Percentiles rank a stretch among this genome's conserved stretches.
phyloP scores from a whole-genome alignment of 129 eudicot genomes.

The Dittrichia graveolens region DNA sequence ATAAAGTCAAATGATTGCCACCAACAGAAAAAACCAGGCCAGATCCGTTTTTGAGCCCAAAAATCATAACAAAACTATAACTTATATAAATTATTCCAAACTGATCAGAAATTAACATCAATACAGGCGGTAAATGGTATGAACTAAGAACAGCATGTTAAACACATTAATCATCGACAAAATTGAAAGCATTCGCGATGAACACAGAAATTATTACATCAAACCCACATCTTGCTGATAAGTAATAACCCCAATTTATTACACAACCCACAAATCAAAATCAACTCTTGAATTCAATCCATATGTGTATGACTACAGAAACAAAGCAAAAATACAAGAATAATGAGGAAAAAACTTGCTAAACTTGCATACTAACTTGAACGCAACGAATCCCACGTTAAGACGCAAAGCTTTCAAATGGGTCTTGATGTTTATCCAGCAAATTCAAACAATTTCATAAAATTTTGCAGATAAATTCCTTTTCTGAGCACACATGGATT shows the following conservation, averaged over 20 bases:
- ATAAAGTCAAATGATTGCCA: not conserved
- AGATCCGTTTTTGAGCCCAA: constrained; percentile 34
- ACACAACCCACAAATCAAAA: constrained; percentile 11
- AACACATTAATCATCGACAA: not conserved
- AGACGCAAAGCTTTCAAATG: constrained; percentile 9
- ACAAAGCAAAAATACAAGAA: constrained; percentile 1
- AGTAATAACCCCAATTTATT: not conserved
- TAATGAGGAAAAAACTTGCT: constrained; percentile 1
- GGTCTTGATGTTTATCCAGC: constrained; percentile 24
- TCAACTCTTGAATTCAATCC: not conserved
- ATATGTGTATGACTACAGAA: constrained; percentile 12
- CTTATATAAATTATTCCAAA: constrained; percentile 23
- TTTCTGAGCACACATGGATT: constrained; percentile 1
- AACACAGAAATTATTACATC: constrained; percentile 9
- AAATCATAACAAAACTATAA: constrained; percentile 14
- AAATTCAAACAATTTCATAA: not conserved
- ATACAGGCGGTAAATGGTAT: not conserved
- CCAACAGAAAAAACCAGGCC: not conserved
- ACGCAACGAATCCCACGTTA: constrained; percentile 10
- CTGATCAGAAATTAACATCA: constrained; percentile 21
- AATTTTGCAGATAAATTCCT: not conserved
- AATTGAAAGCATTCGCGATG: constrained; percentile 26
- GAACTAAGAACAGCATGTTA: not conserved
- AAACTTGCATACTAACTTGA: constrained; percentile 13
- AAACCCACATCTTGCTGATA: constrained; percentile 4